Base-by-base conservation (phyloP, 2,329 filamentous ascomycete species). In the Aspergillus glaucus region DNA sequence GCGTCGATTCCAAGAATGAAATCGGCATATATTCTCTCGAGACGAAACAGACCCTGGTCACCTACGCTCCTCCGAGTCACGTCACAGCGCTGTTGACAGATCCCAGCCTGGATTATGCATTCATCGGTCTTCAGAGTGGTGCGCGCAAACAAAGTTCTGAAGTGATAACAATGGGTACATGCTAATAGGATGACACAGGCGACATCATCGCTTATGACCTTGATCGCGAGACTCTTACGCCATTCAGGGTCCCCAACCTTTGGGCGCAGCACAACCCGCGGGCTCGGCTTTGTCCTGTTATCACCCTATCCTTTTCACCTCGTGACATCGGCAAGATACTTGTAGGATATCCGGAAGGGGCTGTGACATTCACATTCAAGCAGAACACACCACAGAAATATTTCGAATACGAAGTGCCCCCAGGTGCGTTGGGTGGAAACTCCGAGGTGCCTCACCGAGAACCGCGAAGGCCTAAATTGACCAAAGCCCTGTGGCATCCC, bases 181-280 rank as follows among this genome's bases (percentile, higher is more conserved):
- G 32, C 46, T 51, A 47, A 51, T 28, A n/a, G 14, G 0, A 34
- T 21, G 10, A 3, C 4, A 37, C 58, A 74, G 80, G 92, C 51
- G 91, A 97, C 50, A 77, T 97, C 9, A 78, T 92, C 51, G 88
- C 89, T n/a, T 98, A 92, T 65, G 93, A 98, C 66, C 76, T 98
- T 48, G 93, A 97, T 63, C 80, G 91, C 50, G 84, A 88, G 63
- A 76, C 77, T 26, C 72, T 93, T 51, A 82, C 89, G 12, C 81
- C 84, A 0, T 91, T 96, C 68, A 83, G 82, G 49, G 81, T 98
- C 46, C 86, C 89, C 10, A 95, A 95, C 64, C 81, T 95, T 50
- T 97, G 92, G 92, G 76, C 77, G 45, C 81, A 87, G 55, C 78
- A 79, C 52, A 86, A 88, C 55, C 82, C 87, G 0, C 80, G 79